Evolutionary conservation across 148 eudicot species (phyloP).

Genomic region (Fagopyrum homotropicum): DNA sequence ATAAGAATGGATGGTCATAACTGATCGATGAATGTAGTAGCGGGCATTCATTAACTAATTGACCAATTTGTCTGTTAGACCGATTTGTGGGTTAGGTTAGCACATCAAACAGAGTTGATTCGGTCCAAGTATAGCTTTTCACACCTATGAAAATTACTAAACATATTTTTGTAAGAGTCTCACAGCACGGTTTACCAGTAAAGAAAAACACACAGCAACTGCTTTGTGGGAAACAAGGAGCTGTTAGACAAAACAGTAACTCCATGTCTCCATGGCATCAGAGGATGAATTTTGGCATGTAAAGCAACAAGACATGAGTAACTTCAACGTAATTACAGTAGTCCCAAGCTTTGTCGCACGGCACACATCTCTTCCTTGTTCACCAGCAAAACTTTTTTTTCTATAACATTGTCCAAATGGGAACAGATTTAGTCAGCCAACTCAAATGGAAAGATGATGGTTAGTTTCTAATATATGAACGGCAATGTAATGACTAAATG

Average conservation of each 20-base stretch:
- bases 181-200: background rate
- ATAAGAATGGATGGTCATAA: no score
- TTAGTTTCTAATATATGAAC: background rate
- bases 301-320: background rate
- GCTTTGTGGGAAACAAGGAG: background rate
- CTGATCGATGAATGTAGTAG: no score
- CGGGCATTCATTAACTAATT: no score
- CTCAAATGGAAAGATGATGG: background rate
- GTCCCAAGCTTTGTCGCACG: background rate
- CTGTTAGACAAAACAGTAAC: background rate
- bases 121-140: background rate
- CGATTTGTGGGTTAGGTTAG: background rate
- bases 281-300: background rate
- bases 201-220: background rate
- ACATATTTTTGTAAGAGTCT: background rate
- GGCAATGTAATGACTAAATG: background rate
- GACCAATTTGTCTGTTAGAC: background rate
- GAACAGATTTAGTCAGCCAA: slow-evolving; percentile 16
- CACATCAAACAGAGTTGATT: background rate
- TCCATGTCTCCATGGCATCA: slow-evolving; percentile 1
- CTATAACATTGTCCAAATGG: slow-evolving; percentile 29
- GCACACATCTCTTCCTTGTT: slow-evolving; percentile 6
- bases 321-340: background rate
- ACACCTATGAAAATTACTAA: background rate
- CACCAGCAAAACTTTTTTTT: slow-evolving; percentile 72